Base-by-base conservation (phyloP, 2,329 filamentous ascomycete species). In the Arthrobotrys pseudoclavata region DNA sequence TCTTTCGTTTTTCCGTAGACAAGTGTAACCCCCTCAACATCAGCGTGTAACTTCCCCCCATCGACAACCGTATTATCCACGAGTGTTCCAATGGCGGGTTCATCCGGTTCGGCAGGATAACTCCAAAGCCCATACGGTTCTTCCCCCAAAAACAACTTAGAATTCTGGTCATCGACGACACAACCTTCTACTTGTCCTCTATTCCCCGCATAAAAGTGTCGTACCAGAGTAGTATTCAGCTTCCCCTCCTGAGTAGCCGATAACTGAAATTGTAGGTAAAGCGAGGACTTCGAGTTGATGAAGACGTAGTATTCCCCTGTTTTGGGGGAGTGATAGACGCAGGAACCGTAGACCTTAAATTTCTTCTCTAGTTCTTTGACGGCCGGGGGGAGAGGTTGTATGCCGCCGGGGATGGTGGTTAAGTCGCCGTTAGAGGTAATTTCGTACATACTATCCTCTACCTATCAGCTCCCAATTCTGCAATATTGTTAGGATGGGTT, bases 161-260 rank as follows among this genome's bases (percentile, higher is more conserved):
- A 86, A 69, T 87, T 86, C 13, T 84, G 84, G 22, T 88, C 86
- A 67, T 88, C 87, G 0, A 84, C 81, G 0, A 88, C 87, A 61
- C 87, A 88, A 3, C 87, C 87, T 80, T 88, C 87, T 0, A 87
- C 86, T 77, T 88, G 86, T 1, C 86, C 86, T 1, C 87, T 86
- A 1, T 85, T 85, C 2, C 87, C 87, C 0, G 84, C 86, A 1
- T 83, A 84, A 62, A 88, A 88, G 42, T 85, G 84, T n/a, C 87
- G 84, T 1, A 88, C 86, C 0, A 88, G 84, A 0, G 82, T 84
- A 0, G 86, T 87, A 34, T 85, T 80, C 0, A 88, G 83, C 0
- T 84, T 84, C 4, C 84, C 84, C 31, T 86, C 82, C 2, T 82
- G 1, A 45, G 42, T 34, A 3, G 83, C 83, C 0, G 85, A 82